Percentiles rank a stretch among this genome's conserved stretches.
Evolutionary conservation across 768 basidiomycete species (phyloP).

Genomic region (Suillus brevipes): DNA sequence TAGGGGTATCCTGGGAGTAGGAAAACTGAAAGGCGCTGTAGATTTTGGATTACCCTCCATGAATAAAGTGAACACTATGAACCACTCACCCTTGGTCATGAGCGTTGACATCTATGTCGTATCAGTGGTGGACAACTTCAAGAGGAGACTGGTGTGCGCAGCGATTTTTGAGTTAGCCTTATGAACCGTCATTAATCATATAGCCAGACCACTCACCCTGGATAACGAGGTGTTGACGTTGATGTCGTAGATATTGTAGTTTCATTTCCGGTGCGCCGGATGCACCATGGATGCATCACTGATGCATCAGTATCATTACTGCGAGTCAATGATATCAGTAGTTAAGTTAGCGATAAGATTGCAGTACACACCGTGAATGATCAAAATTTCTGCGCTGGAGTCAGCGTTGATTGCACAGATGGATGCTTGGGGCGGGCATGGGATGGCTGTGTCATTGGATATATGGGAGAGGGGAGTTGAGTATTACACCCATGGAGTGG

Average conservation of each 20-base stretch:
- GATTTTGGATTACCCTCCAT: neutral
- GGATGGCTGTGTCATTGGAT: slow-evolving; percentile 39
- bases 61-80: neutral
- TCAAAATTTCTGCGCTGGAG: neutral
- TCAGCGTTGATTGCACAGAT: neutral
- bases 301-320: neutral
- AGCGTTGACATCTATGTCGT: neutral
- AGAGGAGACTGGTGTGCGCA: neutral
- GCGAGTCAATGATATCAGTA: neutral
- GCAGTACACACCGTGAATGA: neutral
- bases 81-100: neutral
- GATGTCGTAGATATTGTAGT: too few species aligned
- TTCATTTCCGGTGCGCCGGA: too few species aligned
- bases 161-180: neutral
- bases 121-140: neutral
- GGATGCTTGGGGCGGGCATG: slow-evolving; percentile 28
- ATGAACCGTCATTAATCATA: neutral
- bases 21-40: neutral
- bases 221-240: neutral
- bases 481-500: slow-evolving; percentile 31
- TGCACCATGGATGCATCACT: neutral
- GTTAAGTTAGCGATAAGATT: neutral
- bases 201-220: neutral
- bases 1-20: neutral
- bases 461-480: slow-evolving; percentile 53